These are phyloP conservation scores for Irpex sp. DNA, from an alignment of 1,284 basidiomycete species.

Conservation along the genomic window DNA sequence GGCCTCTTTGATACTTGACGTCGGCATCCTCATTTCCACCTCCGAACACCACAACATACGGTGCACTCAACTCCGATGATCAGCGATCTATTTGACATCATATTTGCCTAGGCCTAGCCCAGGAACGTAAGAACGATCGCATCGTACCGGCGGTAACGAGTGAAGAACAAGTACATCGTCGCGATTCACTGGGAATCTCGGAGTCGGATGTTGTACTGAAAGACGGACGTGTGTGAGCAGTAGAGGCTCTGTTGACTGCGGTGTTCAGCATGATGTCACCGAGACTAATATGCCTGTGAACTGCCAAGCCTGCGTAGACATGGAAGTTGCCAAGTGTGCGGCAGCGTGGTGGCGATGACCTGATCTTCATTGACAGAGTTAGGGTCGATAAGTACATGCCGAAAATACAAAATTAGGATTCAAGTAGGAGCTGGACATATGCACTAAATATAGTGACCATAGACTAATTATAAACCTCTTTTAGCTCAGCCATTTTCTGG, in stretches of 20 bases:
- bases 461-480: not conserved
- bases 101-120: too few species aligned
- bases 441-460: not conserved
- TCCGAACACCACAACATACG: not conserved
- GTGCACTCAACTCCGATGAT: not conserved
- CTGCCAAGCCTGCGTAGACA: slow-evolving; percentile 54
- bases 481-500: not conserved
- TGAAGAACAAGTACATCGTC: not conserved
- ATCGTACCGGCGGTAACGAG: too few species aligned
- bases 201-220: not conserved
- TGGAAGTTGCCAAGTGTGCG: slow-evolving; percentile 29
- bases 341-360: not conserved
- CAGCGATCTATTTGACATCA: not conserved
- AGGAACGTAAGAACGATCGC: too few species aligned
- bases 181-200: slow-evolving; percentile 6
- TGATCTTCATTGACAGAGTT: slow-evolving; percentile 25
- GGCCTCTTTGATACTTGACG: slow-evolving; percentile 37
- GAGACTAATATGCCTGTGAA: slow-evolving; percentile 36
- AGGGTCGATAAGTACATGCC: slow-evolving; percentile 24
- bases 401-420: slow-evolving; percentile 42
- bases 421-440: slow-evolving; percentile 45
- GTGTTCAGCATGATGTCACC: slow-evolving; percentile 20
- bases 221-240: slow-evolving; percentile 41
- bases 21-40: too few species aligned
- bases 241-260: slow-evolving; percentile 46